These are phyloP conservation scores for Boletus insuetus DNA, from an alignment of 768 basidiomycete species.

Conservation along the genomic window DNA sequence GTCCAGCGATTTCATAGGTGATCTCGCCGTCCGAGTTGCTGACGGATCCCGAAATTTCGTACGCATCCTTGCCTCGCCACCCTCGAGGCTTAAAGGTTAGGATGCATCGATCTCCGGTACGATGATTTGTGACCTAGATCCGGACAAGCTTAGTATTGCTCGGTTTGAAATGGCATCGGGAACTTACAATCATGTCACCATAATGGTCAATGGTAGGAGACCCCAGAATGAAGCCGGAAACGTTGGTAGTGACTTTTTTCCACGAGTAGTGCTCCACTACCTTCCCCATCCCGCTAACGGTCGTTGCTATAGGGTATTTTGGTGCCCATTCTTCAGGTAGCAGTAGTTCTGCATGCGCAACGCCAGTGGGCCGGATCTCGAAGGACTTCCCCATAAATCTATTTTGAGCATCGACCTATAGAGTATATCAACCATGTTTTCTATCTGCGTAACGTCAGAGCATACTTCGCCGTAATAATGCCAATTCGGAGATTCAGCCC, in stretches of 20 bases:
- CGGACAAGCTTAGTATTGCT: constrained; percentile 1
- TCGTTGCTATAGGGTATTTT: constrained; percentile 57
- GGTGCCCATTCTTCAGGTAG: constrained; percentile 66
- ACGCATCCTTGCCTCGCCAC: constrained; percentile 90
- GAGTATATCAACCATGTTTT: not conserved
- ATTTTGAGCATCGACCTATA: constrained; percentile 91
- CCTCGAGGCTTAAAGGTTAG: constrained; percentile 95
- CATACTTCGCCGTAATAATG: constrained; percentile 84
- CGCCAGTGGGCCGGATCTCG: constrained; percentile 94
- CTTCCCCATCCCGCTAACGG: constrained; percentile 42
- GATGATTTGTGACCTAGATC: constrained; percentile 74
- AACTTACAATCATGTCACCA: constrained; percentile 87
- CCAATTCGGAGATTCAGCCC: constrained; percentile 88
- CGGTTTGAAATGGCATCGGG: not conserved
- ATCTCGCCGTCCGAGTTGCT: constrained; percentile 59
- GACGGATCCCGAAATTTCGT: constrained; percentile 88
- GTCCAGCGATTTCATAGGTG: constrained; percentile 87
- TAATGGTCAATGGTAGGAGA: constrained; percentile 88
- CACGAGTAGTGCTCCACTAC: constrained; percentile 90
- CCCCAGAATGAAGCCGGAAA: constrained; percentile 93
- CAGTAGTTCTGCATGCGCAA: constrained; percentile 83
- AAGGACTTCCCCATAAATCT: constrained; percentile 97
- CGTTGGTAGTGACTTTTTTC: constrained; percentile 91
- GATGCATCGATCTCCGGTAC: constrained; percentile 82
- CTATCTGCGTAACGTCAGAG: not conserved